A percentile compares a stretch with the other conserved stretches of the same genome.
Evolutionary conservation across 805 yeast genomes (phyloP).

Genomic region (Teunomyces atbi): DNA sequence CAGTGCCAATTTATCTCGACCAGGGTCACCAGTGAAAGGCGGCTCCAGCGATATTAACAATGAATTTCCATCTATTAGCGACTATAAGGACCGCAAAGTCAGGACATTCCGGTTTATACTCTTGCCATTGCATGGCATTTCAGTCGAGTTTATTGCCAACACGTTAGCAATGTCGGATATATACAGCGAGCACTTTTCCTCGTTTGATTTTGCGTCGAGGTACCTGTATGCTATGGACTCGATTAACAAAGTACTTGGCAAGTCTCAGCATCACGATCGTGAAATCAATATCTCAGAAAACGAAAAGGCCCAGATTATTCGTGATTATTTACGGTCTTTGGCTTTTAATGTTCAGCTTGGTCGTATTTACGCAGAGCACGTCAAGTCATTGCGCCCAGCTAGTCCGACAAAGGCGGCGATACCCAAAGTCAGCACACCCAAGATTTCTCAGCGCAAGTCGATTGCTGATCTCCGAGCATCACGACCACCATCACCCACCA

Average conservation of each 20-base stretch:
- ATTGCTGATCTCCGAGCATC: constrained; percentile 8
- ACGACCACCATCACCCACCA: constrained; percentile 13
- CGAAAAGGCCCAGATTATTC: constrained; percentile 43
- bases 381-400: constrained; percentile 12
- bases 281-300: constrained; percentile 22
- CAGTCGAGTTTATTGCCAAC: constrained; percentile 17
- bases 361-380: constrained; percentile 49
- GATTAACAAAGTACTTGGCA: constrained; percentile 12
- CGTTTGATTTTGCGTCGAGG: constrained; percentile 36
- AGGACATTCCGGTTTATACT: constrained; percentile 19
- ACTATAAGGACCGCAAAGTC: constrained; percentile 22
- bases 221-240: constrained; percentile 37
- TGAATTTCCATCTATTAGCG: constrained; percentile 20
- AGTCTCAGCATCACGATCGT: background rate
- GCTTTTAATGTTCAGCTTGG: constrained; percentile 67
- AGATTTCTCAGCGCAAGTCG: constrained; percentile 3
- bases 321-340: constrained; percentile 46
- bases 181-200: constrained; percentile 52
- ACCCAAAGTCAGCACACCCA: constrained; percentile 4
- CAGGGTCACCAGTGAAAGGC: constrained; percentile 20
- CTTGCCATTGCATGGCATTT: constrained; percentile 18
- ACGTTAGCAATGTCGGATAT: constrained; percentile 47
- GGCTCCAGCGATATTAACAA: constrained; percentile 1
- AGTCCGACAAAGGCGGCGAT: constrained; percentile 2
- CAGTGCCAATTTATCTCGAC: constrained; percentile 18